Percentiles rank a stretch among this genome's conserved stretches.
Evolutionary conservation across 441 rosid genomes (phyloP).

Genomic region (Erodium moschatum): DNA sequence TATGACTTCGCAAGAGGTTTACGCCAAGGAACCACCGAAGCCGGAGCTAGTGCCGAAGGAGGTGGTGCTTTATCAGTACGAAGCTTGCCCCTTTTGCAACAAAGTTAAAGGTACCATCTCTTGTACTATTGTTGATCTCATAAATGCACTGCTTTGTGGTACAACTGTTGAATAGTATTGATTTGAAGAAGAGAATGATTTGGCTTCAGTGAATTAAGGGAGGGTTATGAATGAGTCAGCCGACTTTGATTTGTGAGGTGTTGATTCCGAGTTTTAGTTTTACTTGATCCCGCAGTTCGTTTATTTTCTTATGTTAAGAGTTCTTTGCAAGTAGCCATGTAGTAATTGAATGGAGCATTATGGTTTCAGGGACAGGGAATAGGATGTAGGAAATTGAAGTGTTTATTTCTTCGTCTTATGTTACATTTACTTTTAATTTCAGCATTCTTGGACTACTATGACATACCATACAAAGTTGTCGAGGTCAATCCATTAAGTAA

Average conservation of each 20-base stretch:
- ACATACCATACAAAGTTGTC: conserved; percentile 27
- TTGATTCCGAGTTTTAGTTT: background rate
- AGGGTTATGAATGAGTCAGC: background rate
- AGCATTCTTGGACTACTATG: conserved; percentile 28
- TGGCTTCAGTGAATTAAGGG: background rate
- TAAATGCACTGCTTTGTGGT: background rate
- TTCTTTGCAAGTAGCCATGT: background rate
- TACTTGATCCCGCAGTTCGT: background rate
- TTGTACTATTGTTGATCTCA: background rate
- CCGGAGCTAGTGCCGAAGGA: conserved; percentile 48
- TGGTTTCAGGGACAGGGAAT: background rate
- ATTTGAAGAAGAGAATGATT: background rate
- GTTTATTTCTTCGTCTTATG: background rate
- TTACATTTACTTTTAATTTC: conserved; percentile 7
- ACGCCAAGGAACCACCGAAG: conserved; percentile 41
- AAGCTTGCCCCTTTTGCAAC: conserved; percentile 96
- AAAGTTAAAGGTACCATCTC: conserved; percentile 64
- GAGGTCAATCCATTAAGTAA: conserved; percentile 28
- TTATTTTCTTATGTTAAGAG: background rate
- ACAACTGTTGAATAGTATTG: background rate
- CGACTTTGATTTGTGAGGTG: background rate
- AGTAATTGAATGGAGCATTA: background rate
- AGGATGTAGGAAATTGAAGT: conserved; percentile 1
- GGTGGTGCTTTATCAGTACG: conserved; percentile 79
- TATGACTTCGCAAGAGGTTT: conserved; percentile 40